Base-by-base conservation (phyloP, 2,329 filamentous ascomycete species). In the Fusarium pilosicola region DNA sequence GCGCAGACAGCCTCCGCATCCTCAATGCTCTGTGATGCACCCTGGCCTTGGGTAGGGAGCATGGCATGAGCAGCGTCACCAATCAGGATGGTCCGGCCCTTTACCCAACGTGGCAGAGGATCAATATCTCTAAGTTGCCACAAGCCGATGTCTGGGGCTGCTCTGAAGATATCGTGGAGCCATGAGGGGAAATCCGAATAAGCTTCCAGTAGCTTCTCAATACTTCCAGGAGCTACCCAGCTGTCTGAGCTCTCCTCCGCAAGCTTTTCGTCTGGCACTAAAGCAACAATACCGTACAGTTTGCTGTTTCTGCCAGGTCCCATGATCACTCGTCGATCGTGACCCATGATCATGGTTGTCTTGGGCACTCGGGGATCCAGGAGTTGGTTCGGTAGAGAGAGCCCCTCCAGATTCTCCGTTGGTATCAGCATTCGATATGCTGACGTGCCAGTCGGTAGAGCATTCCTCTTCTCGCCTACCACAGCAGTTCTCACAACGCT, bases 361-460 rank as follows among this genome's bases (percentile, higher is more conserved):
- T 55, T 68, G 4, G 74, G 74, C 3, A 71, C 63, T 1, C 30
- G 26, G 8, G 58, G 48, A 24, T 74, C 61, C 1, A 76, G 30
- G 1, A 76, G 55, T 24, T 73, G 70, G 6, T 57, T 38, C 1
- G 69, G 71, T 6, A 62, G n/a, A 17, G 71, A 58, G 1, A 74
- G 13, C 8, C 46, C 57, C 28, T 56, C 41, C 2, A 76, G 42
- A 5, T 65, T 76, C 30, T 76, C 65, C 2, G 59, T 62, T 12
- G 74, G 74, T 8, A 76, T 73, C 6, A 76, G 65, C 69, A 76
- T 76, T 9, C 74, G 62, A 39, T 76, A 76, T 17, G 74, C 74
- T 9, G 74, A 76, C 3, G 68, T 76, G 1, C 74, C 74, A 0
- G 74, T 76, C 14, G 74, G 74, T 8, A 76, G 32, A 18, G 74